Percentiles rank a stretch among this genome's conserved stretches.
These are phyloP conservation scores for Arabidopsis arenosa DNA, from an alignment of 345 rosid genomes.

Conservation along the genomic window DNA sequence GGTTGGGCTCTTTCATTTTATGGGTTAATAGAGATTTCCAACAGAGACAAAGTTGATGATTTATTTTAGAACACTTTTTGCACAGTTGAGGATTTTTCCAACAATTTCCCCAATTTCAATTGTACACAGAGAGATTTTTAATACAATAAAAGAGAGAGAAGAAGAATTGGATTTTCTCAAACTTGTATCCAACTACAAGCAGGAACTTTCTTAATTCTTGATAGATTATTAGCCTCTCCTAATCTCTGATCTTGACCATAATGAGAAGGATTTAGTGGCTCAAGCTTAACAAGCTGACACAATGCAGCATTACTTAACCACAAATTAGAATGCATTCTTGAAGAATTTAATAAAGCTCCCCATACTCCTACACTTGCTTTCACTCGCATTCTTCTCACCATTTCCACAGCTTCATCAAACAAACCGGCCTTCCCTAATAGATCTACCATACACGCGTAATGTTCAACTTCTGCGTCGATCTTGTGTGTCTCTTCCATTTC, in stretches of 20 bases:
- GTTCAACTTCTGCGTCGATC: conserved; percentile 50
- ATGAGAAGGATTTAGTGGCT: conserved; percentile 60
- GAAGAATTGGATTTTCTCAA: neutral
- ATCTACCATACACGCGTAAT: conserved; percentile 72
- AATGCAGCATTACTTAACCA: conserved; percentile 57
- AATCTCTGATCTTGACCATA: conserved; percentile 50
- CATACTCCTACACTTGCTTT: conserved; percentile 65
- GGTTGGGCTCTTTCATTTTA: no score
- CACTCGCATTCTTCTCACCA: conserved; percentile 57
- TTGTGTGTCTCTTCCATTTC: conserved; percentile 51
- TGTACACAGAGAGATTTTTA: no score
- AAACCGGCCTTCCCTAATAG: conserved; percentile 66
- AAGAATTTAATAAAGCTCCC: conserved; percentile 66
- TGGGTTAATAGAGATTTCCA: no score
- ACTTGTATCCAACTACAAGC: conserved; percentile 65
- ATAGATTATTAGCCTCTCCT: conserved; percentile 51
- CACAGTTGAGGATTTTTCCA: no score
- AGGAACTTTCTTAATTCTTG: conserved; percentile 49
- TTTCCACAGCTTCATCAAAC: conserved; percentile 52
- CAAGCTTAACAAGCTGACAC: conserved; percentile 57
- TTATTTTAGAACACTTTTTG: no score
- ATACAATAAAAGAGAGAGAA: neutral
- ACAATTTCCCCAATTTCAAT: no score
- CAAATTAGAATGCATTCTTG: conserved; percentile 58
- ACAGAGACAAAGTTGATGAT: no score